A percentile compares a stretch with the other conserved stretches of the same genome.
Conservation (phyloP, 192 early-diverging fungal genomes). For the Podila horticola region DNA sequence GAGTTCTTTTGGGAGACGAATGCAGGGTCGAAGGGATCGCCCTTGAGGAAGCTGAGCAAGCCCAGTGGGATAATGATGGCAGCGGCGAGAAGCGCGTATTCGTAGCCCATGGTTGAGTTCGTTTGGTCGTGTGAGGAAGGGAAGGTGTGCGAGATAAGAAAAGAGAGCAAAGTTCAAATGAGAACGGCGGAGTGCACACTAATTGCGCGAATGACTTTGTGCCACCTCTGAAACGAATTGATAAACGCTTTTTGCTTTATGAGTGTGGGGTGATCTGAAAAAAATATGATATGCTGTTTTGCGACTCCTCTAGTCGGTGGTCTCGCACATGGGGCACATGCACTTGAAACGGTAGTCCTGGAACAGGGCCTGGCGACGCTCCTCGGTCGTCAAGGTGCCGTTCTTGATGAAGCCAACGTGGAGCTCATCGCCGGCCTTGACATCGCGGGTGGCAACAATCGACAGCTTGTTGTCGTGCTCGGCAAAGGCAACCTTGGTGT, state of each 20-base stretch:
- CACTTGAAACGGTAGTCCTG: conserved; percentile 68
- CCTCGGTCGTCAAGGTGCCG: conserved; percentile 51
- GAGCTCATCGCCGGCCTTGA: conserved; percentile 78
- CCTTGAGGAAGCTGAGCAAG: conserved; percentile 32
- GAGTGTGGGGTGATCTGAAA: not conserved
- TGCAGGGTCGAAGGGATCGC: conserved; percentile 1
- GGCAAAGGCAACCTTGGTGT: conserved; percentile 64
- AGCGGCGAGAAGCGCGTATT: conserved; percentile 38
- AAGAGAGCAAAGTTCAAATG: not conserved
- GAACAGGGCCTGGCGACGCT: conserved; percentile 69
- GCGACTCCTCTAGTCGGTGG: conserved; percentile 24
- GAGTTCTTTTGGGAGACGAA: conserved; percentile 15
- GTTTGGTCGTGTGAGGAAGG: not conserved
- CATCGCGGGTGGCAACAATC: conserved; percentile 66
- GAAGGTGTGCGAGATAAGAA: not conserved
- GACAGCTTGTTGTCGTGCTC: conserved; percentile 61
- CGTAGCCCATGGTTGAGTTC: conserved; percentile 29
- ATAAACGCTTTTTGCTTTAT: not conserved
- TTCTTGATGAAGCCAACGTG: conserved; percentile 66
- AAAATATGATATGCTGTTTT: not conserved
- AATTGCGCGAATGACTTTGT: too few species aligned
- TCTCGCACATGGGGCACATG: conserved; percentile 64
- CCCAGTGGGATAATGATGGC: conserved; percentile 42
- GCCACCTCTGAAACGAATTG: too few species aligned
- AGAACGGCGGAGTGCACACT: too few species aligned